Conservation (phyloP, 2,329 filamentous ascomycete species). For the Aspergillus niger region DNA sequence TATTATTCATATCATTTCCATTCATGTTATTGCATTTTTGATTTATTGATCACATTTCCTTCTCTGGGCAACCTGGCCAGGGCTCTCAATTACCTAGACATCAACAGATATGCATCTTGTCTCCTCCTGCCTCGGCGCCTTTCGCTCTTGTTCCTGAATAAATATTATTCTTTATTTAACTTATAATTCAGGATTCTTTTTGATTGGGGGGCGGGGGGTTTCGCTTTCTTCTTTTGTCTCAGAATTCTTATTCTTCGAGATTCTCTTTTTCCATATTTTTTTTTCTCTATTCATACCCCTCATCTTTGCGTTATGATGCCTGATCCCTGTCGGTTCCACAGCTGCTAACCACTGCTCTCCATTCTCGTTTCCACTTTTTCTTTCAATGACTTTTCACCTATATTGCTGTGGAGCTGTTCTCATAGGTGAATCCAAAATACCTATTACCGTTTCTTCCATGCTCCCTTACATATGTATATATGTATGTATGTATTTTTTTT, state of each 20-base stretch:
- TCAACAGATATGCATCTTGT: background rate
- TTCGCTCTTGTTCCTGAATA: too few species aligned
- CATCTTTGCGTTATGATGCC: conserved; percentile 19
- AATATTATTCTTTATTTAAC: too few species aligned
- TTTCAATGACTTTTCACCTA: background rate
- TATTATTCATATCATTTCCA: too few species aligned
- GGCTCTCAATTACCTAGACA: background rate
- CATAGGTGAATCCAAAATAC: background rate
- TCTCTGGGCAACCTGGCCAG: background rate
- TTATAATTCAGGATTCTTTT: background rate
- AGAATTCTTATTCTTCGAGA: background rate
- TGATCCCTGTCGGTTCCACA: conserved; percentile 18
- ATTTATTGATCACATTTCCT: too few species aligned
- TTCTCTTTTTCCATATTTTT: conserved; percentile 2
- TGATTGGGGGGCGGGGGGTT: background rate
- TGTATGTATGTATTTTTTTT: background rate
- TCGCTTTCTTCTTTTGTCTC: background rate
- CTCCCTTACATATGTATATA: background rate
- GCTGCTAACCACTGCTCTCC: background rate
- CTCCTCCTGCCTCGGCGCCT: background rate
- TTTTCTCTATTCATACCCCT: conserved; percentile 23
- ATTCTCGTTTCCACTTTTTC: background rate
- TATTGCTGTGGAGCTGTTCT: background rate
- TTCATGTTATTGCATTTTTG: too few species aligned
- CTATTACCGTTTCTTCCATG: background rate